These are phyloP conservation scores for Trypethelium eluteriae DNA, from an alignment of 495 filamentous ascomycete genomes.

Conservation along the genomic window DNA sequence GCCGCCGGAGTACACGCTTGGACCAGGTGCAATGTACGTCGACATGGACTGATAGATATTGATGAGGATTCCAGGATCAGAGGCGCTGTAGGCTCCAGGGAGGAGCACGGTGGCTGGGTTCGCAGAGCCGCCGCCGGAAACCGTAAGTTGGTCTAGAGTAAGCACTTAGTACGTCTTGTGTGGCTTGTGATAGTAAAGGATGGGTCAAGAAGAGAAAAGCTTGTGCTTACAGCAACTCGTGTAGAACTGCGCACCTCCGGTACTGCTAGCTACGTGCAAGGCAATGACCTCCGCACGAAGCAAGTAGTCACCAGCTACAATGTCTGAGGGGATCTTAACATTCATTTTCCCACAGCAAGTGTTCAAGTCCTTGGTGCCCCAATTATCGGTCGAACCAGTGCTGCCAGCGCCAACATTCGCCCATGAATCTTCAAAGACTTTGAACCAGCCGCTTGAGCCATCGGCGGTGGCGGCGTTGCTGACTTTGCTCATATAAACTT, in stretches of 20 bases:
- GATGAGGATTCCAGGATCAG: slow-evolving; percentile 1
- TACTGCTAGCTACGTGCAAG: slow-evolving; percentile 39
- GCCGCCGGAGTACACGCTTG: slow-evolving; percentile 12
- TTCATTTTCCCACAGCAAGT: slow-evolving; percentile 39
- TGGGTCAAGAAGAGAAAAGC: background rate
- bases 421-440: slow-evolving; percentile 36
- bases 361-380: slow-evolving; percentile 41
- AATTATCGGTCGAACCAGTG: slow-evolving; percentile 32
- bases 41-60: slow-evolving; percentile 7
- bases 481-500: slow-evolving; percentile 50
- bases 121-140: slow-evolving; percentile 27
- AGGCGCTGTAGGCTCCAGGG: slow-evolving; percentile 43
- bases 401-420: slow-evolving; percentile 47
- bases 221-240: slow-evolving; percentile 38
- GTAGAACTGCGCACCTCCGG: slow-evolving; percentile 43
- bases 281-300: slow-evolving; percentile 49
- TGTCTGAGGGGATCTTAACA: slow-evolving; percentile 42
- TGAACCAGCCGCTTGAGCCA: slow-evolving; percentile 32
- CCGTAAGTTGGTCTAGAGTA: slow-evolving; percentile 30
- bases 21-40: slow-evolving; percentile 1
- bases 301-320: slow-evolving; percentile 46
- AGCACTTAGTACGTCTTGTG: background rate
- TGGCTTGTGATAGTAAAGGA: background rate
- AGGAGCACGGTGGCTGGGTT: slow-evolving; percentile 38
- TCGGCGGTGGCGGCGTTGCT: slow-evolving; percentile 40